Evolutionary conservation across 352 stramenopile species (phyloP), one percentile per base, ranked within the genome.

Genomic region (Thalassiosira exigua): DNA sequence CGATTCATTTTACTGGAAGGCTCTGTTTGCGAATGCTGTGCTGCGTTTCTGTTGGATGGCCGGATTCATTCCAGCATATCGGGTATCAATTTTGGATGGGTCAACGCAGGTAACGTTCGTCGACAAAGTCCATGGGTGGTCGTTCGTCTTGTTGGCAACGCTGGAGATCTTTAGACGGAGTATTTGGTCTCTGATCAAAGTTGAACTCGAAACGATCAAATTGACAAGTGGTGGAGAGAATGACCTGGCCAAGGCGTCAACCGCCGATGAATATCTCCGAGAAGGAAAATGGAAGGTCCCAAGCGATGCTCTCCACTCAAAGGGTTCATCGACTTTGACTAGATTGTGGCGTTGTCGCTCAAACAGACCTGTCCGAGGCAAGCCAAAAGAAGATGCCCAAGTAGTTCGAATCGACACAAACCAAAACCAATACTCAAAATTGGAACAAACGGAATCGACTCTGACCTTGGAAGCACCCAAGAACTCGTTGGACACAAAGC

Each of bases 21-120:
- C 90, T 9, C 70, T 94, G 21, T 72, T 82, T 2, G 74, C 72
- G 19, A 92, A 92, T 69, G 53, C 62, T 0, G 3, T 80, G 21
- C 74, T 88, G 22, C 33, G 89, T 60, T 92, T 90, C 42, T 82
- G 78, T 41, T 94, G 89, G 89, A 94, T 92, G 89, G 66, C 86
- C 7, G 85, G 81, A 29, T 92, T 91, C 26, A 92, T 94, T 50
- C 89, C 89, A 12, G 75, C 89, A 7, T 92, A 92, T 69, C 76
- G 86, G 57, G 71, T 94, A n/a, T 90, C 87, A 9, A 76, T 81
- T 56, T 64, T 75, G 19, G 75, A 84, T 71, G 75, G 75, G 53
- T 77, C 73, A 1, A 75, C 75, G 1, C 75, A 90, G 39, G 68
- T 84, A 14, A 91, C 84, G 19, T 87, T 88, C 76, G 72, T 46